phyloP scores from a whole-genome alignment of 331 rosid species.

The Pyrus hybrid region DNA sequence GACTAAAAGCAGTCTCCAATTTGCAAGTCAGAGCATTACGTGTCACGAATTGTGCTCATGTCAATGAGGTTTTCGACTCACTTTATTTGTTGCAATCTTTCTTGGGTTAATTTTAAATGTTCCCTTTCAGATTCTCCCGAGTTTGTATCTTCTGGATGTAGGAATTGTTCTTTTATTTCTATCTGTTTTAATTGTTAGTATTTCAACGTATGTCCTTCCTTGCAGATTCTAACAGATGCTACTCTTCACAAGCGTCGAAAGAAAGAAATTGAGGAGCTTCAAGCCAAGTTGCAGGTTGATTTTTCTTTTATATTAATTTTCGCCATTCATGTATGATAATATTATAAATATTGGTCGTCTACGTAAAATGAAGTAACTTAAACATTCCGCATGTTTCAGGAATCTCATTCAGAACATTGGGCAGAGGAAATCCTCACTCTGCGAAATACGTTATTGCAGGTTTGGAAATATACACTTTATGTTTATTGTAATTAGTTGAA shows the following conservation, averaged over 20 bases:
- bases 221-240: slow-evolving; percentile 95
- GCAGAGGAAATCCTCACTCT: slow-evolving; percentile 75
- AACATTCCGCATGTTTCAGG: slow-evolving; percentile 33
- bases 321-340: not conserved
- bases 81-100: not conserved
- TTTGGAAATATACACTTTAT: slow-evolving; percentile 17
- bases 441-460: slow-evolving; percentile 86
- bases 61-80: slow-evolving; percentile 73
- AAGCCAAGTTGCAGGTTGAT: slow-evolving; percentile 78
- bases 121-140: slow-evolving; percentile 6
- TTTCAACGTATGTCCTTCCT: slow-evolving; percentile 8
- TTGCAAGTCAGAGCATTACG: slow-evolving; percentile 97
- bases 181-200: not conserved
- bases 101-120: not conserved
- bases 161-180: slow-evolving; percentile 8
- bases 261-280: slow-evolving; percentile 92
- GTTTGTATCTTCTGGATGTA: not conserved
- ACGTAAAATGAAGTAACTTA: slow-evolving; percentile 11
- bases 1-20: slow-evolving; percentile 95
- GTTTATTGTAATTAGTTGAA: slow-evolving; percentile 2
- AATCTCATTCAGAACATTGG: slow-evolving; percentile 86
- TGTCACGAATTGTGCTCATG: slow-evolving; percentile 89
- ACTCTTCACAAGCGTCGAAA: slow-evolving; percentile 93
- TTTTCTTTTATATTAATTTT: slow-evolving; percentile 1
- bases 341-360: not conserved